Evolutionary conservation across 768 basidiomycete species (phyloP).

Genomic region (Termitomyces sp.): DNA sequence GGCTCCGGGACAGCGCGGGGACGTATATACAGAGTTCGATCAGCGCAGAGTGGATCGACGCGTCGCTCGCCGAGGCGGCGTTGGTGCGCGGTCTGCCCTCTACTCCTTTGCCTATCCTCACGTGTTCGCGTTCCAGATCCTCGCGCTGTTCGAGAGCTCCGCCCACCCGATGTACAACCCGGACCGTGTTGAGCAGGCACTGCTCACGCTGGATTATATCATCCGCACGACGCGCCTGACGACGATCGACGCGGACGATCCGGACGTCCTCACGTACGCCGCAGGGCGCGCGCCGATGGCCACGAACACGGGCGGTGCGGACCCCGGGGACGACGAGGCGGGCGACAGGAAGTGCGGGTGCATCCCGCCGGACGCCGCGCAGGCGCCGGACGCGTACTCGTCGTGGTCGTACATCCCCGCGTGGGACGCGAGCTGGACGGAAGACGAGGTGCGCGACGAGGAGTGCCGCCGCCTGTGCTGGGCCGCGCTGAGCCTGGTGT

Average conservation of each 20-base stretch:
- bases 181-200: slow-evolving; percentile 44
- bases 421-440: slow-evolving; percentile 58
- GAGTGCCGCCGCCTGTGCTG: slow-evolving; percentile 74
- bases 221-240: slow-evolving; percentile 52
- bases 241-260: slow-evolving; percentile 50
- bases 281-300: slow-evolving; percentile 46
- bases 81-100: slow-evolving; percentile 34
- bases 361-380: slow-evolving; percentile 28
- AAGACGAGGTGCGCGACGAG: slow-evolving; percentile 53
- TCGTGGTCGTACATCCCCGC: slow-evolving; percentile 47
- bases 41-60: slow-evolving; percentile 47
- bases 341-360: slow-evolving; percentile 38
- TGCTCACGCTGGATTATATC: slow-evolving; percentile 59
- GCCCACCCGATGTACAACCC: slow-evolving; percentile 61
- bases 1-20: slow-evolving; percentile 53
- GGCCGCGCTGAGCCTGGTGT: slow-evolving; percentile 64
- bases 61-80: slow-evolving; percentile 67
- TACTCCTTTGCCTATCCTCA: neutral
- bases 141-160: slow-evolving; percentile 74
- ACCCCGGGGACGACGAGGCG: slow-evolving; percentile 22
- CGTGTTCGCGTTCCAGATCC: slow-evolving; percentile 37
- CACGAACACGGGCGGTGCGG: neutral
- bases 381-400: slow-evolving; percentile 29
- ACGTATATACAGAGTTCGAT: slow-evolving; percentile 45
- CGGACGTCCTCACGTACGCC: slow-evolving; percentile 45